phyloP scores from a whole-genome alignment of 2,329 filamentous ascomycete species.

The Arthrobotrys musiformis region DNA sequence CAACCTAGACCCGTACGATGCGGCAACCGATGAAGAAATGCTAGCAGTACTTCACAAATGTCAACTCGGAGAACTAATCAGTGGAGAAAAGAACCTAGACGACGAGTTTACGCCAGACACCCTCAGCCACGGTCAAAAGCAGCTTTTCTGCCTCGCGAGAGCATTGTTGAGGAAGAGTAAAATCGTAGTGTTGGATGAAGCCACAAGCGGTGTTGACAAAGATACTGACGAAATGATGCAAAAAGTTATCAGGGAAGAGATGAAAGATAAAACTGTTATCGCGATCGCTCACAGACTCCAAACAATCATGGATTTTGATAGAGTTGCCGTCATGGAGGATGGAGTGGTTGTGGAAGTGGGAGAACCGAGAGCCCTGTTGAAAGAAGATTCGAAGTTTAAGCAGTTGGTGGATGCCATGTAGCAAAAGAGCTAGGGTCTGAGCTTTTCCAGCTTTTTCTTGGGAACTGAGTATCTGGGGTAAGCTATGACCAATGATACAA shows the following conservation, averaged over 20 bases:
- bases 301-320: conserved; percentile 69
- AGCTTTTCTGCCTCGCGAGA: conserved; percentile 67
- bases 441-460: not conserved
- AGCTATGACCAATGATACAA: not conserved
- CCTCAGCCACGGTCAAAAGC: conserved; percentile 66
- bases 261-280: conserved; percentile 66
- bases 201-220: conserved; percentile 66
- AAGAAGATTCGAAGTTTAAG: conserved; percentile 28
- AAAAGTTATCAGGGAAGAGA: conserved; percentile 67
- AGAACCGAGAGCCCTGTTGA: conserved; percentile 58
- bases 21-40: conserved; percentile 63
- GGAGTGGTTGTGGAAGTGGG: conserved; percentile 66
- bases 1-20: conserved; percentile 66
- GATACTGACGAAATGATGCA: conserved; percentile 71
- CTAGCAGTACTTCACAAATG: conserved; percentile 65
- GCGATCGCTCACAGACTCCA: conserved; percentile 66
- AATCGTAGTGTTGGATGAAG: conserved; percentile 66
- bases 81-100: conserved; percentile 63
- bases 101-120: conserved; percentile 60
- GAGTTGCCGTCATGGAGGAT: conserved; percentile 67
- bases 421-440: not conserved
- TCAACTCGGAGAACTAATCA: conserved; percentile 64
- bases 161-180: conserved; percentile 64
- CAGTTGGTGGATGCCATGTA: conserved; percentile 23
- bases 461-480: not conserved